Evolutionary conservation across 2,329 filamentous ascomycete species (phyloP), one percentile per base, ranked within the genome.

Genomic region (Plectosphaerella cucumerina): DNA sequence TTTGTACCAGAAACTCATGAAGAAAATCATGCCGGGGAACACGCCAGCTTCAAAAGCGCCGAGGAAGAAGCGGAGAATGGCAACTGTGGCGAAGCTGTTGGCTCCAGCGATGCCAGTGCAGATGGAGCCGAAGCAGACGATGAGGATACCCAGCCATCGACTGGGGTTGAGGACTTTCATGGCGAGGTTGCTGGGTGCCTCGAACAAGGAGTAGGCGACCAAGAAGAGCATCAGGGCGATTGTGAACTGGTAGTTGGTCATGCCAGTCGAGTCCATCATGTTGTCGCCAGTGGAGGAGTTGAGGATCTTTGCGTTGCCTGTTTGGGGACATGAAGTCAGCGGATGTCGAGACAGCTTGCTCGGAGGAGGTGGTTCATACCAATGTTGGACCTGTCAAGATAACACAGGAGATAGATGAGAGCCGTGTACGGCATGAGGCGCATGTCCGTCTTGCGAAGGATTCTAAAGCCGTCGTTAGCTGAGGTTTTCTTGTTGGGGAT

Each of bases 341-440:
- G 41, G 15, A n/a, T 42, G 8, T 26, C 1, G 11, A 33, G 9
- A n/a, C n/a, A n/a, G n/a, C n/a, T 15, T 22, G 14, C 1, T 35
- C 3, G 12, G 22, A 15, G 23, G 11, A 22, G 21, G 37, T 17
- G 8, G 15, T 11, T 17, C 44, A 84, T 74, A 45, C 44, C 84
- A 51, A 89, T 87, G 64, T 88, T 89, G 50, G 81, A 78, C 42
- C 82, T 74, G 65, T 88, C 85, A 21, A 88, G 75, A 62, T 85
- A 87, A 65, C 81, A 85, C 20, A 88, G 74, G 44, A 88, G 73
- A 63, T 86, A 54, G 47, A 88, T 85, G 48, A 65, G 70, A 6
- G 81, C 80, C n/a, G 75, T 80, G 14, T 87, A 67, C 1, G 85
- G 84, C 14, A 87, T 70, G 51, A 88, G 85, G 50, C 79, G 75